phyloP scores from a whole-genome alignment of 1,284 basidiomycete genomes.

The Agaricales sp. region DNA sequence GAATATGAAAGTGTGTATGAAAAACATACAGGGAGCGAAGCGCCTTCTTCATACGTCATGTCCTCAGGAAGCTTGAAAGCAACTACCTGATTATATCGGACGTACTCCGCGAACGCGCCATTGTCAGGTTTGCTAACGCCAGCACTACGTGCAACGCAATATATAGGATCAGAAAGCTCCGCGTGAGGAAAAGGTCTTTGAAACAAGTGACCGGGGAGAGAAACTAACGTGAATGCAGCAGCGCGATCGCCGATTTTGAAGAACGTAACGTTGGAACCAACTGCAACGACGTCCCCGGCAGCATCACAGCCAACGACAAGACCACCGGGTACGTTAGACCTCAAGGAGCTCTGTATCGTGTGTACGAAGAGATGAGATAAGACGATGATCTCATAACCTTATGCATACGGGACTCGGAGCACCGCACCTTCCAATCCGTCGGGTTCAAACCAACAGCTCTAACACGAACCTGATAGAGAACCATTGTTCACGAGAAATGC shows the following conservation, averaged over 20 bases:
- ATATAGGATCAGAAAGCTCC: background rate
- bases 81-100: conserved; percentile 10
- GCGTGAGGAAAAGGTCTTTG: background rate
- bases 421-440: conserved; percentile 8
- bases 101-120: conserved; percentile 19
- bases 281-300: conserved; percentile 5
- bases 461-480: background rate
- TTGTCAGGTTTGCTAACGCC: background rate
- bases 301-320: conserved; percentile 3
- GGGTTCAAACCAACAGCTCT: conserved; percentile 10
- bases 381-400: background rate
- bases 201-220: background rate
- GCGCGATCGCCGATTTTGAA: conserved; percentile 6
- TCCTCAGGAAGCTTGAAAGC: conserved; percentile 13
- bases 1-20: conserved; percentile 10
- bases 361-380: background rate
- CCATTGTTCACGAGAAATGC: no score
- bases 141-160: no score
- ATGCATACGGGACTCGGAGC: background rate
- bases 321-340: background rate
- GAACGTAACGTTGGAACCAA: conserved; percentile 5
- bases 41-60: conserved; percentile 15
- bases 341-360: background rate
- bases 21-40: conserved; percentile 13
- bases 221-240: background rate